Evolutionary conservation across 1,139 yeast genomes (phyloP), one percentile per base, ranked within the genome.

Genomic region (Yamadazyma mexicana): DNA sequence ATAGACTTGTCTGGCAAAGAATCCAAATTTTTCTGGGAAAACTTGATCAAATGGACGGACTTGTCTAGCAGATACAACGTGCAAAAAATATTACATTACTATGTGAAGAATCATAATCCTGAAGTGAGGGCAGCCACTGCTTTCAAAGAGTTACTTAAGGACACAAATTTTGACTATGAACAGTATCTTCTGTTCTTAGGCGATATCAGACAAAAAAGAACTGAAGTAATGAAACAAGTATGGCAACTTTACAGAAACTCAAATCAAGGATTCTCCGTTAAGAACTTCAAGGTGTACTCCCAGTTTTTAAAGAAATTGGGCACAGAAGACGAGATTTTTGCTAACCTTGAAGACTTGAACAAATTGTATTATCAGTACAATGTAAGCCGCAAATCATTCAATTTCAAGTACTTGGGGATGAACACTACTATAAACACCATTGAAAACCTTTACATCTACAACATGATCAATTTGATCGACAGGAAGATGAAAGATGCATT

Each of bases 81-180:
- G 34, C 50, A 55, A 14, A 51, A 52, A 26, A 63, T 69, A 9
- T 54, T 69, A 25, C 48, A 51, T 20, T 52, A 50, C 36, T 70
- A 50, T 39, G 43, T 69, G 37, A 56, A 48, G 40, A 33, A 39
- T 14, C 26, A 39, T 16, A 38, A 34, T 9, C 42, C 44, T 12
- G 33, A 47, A 16, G 43, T 44, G 33, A 25, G 40, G 22, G 22
- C 22, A 37, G 16, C 38, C 11, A 33, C 35, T 12, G 27, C 27
- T 2, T 52, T 66, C 12, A 51, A 50, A 14, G 68, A 62, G 31
- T 66, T 64, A 0, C 59, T 64, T 43, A 55, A 58, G 31, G 58
- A 66, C 46, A 66, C 58, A 9, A 59, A 67, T 34, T 71, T 71
- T 41, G 73, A 71, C 44, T 69, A 67, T 47, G 70, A 68, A 42